phyloP scores from a whole-genome alignment of 2,329 filamentous ascomycete genomes.

The Cladosporium sp. region DNA sequence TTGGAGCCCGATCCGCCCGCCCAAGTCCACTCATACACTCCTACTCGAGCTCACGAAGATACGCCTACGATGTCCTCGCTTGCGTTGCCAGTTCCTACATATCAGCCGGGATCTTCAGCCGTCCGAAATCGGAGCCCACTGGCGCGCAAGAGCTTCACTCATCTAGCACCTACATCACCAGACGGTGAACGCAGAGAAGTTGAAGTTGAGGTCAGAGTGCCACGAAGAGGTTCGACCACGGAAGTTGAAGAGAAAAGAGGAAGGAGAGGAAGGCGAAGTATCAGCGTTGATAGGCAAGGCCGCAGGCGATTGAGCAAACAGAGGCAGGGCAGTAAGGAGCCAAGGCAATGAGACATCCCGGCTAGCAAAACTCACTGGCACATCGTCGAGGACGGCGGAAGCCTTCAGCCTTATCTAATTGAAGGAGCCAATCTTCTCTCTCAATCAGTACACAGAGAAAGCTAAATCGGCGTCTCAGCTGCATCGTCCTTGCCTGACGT shows the following conservation, averaged over 20 bases:
- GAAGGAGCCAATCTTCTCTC: not conserved
- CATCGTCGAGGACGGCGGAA: not conserved
- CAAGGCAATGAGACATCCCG: not conserved
- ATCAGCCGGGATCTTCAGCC: slow-evolving; percentile 21
- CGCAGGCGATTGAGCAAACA: slow-evolving; percentile 32
- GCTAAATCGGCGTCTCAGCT: not conserved
- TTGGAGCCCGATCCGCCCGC: slow-evolving; percentile 30
- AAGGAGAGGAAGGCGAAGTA: slow-evolving; percentile 24
- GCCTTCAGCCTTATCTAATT: not conserved
- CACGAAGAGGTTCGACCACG: slow-evolving; percentile 21
- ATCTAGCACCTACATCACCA: slow-evolving; percentile 25
- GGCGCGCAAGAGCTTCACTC: slow-evolving; percentile 46
- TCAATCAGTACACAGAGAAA: not conserved
- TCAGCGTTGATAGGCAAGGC: slow-evolving; percentile 29
- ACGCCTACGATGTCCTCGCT: not conserved
- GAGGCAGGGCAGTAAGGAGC: slow-evolving; percentile 21
- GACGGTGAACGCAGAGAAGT: slow-evolving; percentile 24
- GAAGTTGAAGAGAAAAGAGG: slow-evolving; percentile 24
- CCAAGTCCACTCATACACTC: slow-evolving; percentile 31
- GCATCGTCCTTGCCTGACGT: not conserved
- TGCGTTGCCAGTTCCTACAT: slow-evolving; percentile 19
- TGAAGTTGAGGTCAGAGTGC: slow-evolving; percentile 28
- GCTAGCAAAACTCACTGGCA: not conserved
- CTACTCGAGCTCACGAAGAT: slow-evolving; percentile 24
- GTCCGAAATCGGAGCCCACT: slow-evolving; percentile 47